Percentiles rank a stretch among this genome's conserved stretches.
phyloP scores from a whole-genome alignment of 192 early-diverging fungal species.

The Coemansia sp. region DNA sequence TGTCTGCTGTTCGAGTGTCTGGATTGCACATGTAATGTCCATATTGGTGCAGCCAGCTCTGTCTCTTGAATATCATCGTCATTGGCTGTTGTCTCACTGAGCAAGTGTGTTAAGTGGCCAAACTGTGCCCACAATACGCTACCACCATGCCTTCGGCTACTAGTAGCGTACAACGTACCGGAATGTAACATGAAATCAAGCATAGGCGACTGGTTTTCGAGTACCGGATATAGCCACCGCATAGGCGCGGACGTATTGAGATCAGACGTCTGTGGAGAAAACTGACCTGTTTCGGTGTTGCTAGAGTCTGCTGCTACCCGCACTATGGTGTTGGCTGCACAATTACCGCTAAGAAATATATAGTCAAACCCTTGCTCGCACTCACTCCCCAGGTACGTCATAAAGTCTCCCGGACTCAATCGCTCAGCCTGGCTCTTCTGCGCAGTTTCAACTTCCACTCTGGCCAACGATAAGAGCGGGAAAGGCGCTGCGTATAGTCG shows the following conservation, averaged over 20 bases:
- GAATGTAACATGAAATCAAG: constrained; percentile 14
- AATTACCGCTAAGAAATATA: constrained; percentile 32
- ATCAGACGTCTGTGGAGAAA: background rate
- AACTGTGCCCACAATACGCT: constrained; percentile 21
- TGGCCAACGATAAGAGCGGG: constrained; percentile 13
- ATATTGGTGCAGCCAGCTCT: constrained; percentile 7
- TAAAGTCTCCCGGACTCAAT: constrained; percentile 7
- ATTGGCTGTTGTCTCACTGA: background rate
- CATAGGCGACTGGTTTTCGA: constrained; percentile 34
- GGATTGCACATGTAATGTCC: constrained; percentile 12
- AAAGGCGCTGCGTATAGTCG: constrained; percentile 5
- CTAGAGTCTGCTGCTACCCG: background rate
- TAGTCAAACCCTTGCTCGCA: constrained; percentile 2
- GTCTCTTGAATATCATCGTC: background rate
- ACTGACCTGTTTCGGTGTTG: background rate
- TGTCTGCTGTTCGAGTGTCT: background rate
- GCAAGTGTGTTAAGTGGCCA: constrained; percentile 10
- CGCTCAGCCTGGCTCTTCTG: background rate
- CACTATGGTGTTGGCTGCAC: constrained; percentile 26
- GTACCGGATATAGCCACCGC: constrained; percentile 3
- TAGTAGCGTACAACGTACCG: constrained; percentile 15
- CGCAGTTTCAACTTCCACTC: background rate
- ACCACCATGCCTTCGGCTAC: constrained; percentile 10
- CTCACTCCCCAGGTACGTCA: constrained; percentile 14
- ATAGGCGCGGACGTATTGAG: background rate